Base-by-base conservation (phyloP, 805 yeast genomes). In the Candida silvatica region DNA sequence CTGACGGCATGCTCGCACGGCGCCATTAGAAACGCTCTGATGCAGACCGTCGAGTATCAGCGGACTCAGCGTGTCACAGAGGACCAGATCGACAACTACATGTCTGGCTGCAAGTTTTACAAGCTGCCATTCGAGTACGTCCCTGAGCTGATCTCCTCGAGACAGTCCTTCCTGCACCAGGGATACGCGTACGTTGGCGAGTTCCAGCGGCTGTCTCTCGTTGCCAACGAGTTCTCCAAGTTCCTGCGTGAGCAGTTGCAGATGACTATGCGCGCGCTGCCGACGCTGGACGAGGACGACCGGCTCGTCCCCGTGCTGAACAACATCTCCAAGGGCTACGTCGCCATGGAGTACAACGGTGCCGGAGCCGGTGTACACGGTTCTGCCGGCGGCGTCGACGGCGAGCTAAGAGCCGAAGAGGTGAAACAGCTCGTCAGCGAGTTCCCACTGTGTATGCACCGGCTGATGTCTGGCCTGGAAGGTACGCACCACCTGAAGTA, bases 171-270 rank as follows among this genome's bases (percentile, higher is more conserved):
- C 42, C 40, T 92, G 17, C 61, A 66, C 27, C 60, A 58, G 15
- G 98, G 98, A 1, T 68, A 56, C 43, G 96, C 94, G 1, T 90
- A 80, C 56, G 76, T 92, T 20, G 95, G 97, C 4, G 79, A 83
- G 31, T 72, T 81, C 33, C 74, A 80, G 49, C 97, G 87, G 55
- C 60, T 81, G 40, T 75, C 77, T 37, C 60, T 90, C 35, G 62
- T 92, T 20, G 59, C 80, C 0, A 69, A 66, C 28, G 95, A 86
- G 52, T 90, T 80, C 54, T 62, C 74, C 24, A 67, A 63, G 27
- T 55, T 62, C 37, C 60, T 88, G 35, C 52, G 56, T 3, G 52
- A 57, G 14, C 73, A 76, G 16, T 63, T 92, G 43, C 59, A 76
- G 17, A 59, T 66, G 31, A 84, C 97, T 0, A 77, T 86, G 47